Evolutionary conservation across 179 eudicot species (phyloP), one percentile per base, ranked within the genome.

Genomic region (Camellia oleifera): DNA sequence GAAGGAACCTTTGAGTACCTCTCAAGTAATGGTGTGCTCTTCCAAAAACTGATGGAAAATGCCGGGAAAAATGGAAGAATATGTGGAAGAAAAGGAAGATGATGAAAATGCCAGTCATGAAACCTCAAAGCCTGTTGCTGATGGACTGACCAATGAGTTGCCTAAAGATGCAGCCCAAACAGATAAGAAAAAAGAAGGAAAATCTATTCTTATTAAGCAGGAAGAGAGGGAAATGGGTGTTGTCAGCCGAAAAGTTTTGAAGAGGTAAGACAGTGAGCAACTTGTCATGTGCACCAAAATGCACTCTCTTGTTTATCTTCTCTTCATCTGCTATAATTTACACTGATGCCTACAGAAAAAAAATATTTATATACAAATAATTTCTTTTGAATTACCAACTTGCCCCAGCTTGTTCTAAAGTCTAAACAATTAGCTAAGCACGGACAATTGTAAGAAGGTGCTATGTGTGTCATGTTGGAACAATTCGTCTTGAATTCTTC

Each of bases 51-150:
- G 79, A 95, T 95, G 99, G 97, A 93, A 89, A 95, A 92, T 84
- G 98, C 98, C 7, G 99, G 99, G 98, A 3, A 94, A 96, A 85
- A 85, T 96, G 94, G 99, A 96, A 89, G 98, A 96, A 80, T 88
- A 91, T 77, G 87, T 82, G 26, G 97, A 91, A 78, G 98, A 89
- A 74, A 83, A 81, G 73, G 83, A 82, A 69, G 86, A 85, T 50
- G 85, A 60, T 76, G 88, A 78, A 72, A 81, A 66, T 45, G 76
- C n/a, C 52, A 90, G 85, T 9, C 46, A 80, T 68, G 83, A 77
- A 66, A 72, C 77, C 53, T 78, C 89, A 77, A 85, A 83, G 82
- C 74, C 93, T 77, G 78, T 82, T 69, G 84, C 86, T 66, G 88
- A 88, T 84, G 94, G 93, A 53, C 83, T 42, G 20, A 20, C 79